These are phyloP conservation scores for Penicillium manginii DNA, from an alignment of 495 filamentous ascomycete genomes.

Conservation along the genomic window DNA sequence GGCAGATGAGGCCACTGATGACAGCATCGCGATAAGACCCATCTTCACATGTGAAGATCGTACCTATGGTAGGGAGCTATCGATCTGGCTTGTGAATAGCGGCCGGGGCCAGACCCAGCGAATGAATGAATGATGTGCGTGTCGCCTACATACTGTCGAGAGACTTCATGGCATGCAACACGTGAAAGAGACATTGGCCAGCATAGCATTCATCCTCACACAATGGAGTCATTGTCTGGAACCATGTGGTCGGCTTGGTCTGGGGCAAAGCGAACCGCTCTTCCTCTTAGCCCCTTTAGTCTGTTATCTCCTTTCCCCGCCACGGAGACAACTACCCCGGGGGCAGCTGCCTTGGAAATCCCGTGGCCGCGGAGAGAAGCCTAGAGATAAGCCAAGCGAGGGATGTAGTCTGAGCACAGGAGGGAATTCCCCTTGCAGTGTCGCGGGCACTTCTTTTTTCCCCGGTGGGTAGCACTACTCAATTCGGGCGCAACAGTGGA, in stretches of 20 bases:
- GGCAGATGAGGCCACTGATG: background rate
- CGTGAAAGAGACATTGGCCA: constrained; percentile 24
- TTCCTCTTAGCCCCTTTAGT: background rate
- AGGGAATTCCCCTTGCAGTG: background rate
- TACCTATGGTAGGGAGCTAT: background rate
- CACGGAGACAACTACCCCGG: background rate
- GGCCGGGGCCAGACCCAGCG: constrained; percentile 1
- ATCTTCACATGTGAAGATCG: constrained; percentile 4
- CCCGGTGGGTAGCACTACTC: constrained; percentile 18
- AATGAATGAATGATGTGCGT: background rate
- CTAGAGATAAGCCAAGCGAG: constrained; percentile 5
- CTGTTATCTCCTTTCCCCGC: background rate
- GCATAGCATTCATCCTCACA: background rate
- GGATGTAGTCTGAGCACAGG: constrained; percentile 1
- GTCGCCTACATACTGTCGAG: background rate
- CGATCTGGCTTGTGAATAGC: constrained; percentile 4
- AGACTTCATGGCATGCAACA: constrained; percentile 4
- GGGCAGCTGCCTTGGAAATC: background rate
- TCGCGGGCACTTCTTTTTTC: constrained; percentile 4
- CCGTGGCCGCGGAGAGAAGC: background rate
- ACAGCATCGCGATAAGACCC: constrained; percentile 1
- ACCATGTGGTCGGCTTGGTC: constrained; percentile 1
- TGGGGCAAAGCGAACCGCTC: constrained; percentile 1
- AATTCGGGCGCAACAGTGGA: constrained; percentile 4
- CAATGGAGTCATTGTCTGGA: background rate